These are phyloP conservation scores for Lobosporangium transversale DNA, from an alignment of 192 early-diverging fungal genomes.

Conservation along the genomic window DNA sequence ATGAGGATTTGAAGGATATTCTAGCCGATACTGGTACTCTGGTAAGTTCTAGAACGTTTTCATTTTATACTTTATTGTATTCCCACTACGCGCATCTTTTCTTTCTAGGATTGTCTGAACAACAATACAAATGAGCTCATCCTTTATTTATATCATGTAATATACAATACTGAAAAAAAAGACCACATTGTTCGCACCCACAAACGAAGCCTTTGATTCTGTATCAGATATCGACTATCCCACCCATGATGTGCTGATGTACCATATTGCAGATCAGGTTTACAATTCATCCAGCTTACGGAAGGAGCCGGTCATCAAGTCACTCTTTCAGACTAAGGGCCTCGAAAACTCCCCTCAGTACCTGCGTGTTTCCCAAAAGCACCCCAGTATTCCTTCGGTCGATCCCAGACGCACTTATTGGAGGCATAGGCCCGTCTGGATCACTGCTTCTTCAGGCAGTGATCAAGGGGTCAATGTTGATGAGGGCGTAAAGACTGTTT, in stretches of 20 bases:
- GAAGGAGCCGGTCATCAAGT: constrained; percentile 13
- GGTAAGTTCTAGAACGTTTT: not conserved
- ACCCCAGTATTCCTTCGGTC: constrained; percentile 18
- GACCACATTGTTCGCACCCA: constrained; percentile 40
- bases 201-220: constrained; percentile 42
- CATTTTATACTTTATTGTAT: too few species aligned
- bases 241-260: constrained; percentile 31
- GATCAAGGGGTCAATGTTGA: not conserved
- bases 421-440: constrained; percentile 24
- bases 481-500: not conserved
- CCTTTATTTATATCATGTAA: too few species aligned
- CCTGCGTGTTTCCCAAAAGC: constrained; percentile 19
- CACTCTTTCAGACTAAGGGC: constrained; percentile 26
- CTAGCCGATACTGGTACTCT: constrained; percentile 17
- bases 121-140: not conserved
- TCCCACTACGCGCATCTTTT: too few species aligned
- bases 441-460: not conserved
- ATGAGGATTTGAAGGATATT: constrained; percentile 12
- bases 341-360: constrained; percentile 30
- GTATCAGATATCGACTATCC: constrained; percentile 32
- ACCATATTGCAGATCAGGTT: constrained; percentile 23
- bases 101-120: not conserved
- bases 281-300: constrained; percentile 18
- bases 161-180: too few species aligned
- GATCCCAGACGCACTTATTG: constrained; percentile 2